Evolutionary conservation across 2,329 filamentous ascomycete genomes (phyloP).

Genomic region (Ophiognomonia clavigignenti-juglandacearum): DNA sequence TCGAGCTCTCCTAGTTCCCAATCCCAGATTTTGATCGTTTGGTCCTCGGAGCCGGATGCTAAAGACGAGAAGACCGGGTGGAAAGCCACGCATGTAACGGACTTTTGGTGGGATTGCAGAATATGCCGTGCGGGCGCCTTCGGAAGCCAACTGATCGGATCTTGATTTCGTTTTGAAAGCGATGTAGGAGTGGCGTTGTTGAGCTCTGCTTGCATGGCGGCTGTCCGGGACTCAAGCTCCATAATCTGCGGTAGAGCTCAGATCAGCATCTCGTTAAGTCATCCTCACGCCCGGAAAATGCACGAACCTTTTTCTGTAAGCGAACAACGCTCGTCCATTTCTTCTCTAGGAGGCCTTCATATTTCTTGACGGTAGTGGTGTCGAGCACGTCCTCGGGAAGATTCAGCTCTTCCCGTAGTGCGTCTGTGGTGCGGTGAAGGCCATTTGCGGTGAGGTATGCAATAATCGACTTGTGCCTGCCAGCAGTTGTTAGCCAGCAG

Average conservation of each 20-base stretch:
- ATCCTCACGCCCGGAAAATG: constrained; percentile 13
- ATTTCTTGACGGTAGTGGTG: constrained; percentile 81
- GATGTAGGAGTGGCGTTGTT: constrained; percentile 76
- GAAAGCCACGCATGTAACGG: constrained; percentile 85
- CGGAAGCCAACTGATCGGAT: constrained; percentile 85
- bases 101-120: constrained; percentile 74
- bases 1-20: constrained; percentile 92
- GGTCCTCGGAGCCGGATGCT: constrained; percentile 87
- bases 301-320: constrained; percentile 81
- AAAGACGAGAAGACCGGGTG: constrained; percentile 88
- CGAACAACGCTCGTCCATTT: constrained; percentile 97
- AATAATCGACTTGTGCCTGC: constrained; percentile 87
- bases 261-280: constrained; percentile 5
- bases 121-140: constrained; percentile 74
- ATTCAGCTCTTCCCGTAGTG: constrained; percentile 71
- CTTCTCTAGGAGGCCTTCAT: constrained; percentile 90
- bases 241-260: constrained; percentile 62
- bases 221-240: constrained; percentile 77
- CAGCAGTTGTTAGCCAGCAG: constrained; percentile 12
- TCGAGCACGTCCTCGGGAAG: constrained; percentile 70
- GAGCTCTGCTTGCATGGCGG: constrained; percentile 72
- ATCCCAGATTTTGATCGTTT: constrained; percentile 95
- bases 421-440: constrained; percentile 63
- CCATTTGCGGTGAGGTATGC: constrained; percentile 77
- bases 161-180: constrained; percentile 73